These are phyloP conservation scores for Gossypium mustelinum DNA, from an alignment of 345 rosid species.

Conservation along the genomic window DNA sequence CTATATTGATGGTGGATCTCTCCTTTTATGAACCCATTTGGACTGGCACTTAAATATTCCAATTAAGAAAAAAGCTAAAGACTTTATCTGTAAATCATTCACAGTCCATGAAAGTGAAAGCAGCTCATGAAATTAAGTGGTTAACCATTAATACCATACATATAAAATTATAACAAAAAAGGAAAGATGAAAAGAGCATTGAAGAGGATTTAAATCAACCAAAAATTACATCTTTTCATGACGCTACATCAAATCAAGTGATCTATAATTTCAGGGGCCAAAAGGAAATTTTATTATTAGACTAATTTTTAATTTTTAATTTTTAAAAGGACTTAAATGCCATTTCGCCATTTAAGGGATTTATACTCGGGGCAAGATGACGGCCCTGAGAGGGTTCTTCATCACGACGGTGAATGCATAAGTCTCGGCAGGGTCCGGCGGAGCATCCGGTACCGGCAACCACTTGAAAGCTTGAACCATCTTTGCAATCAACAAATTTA, in stretches of 20 bases:
- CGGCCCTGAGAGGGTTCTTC: constrained; percentile 82
- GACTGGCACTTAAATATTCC: background rate
- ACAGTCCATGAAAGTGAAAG: background rate
- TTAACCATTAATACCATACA: background rate
- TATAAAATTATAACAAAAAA: background rate
- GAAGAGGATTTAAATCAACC: no score
- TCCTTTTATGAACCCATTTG: background rate
- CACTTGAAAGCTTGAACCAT: constrained; percentile 81
- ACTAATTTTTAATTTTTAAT: no score
- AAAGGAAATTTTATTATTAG: no score
- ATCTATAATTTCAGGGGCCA: no score
- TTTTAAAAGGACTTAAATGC: no score
- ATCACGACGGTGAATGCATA: constrained; percentile 89
- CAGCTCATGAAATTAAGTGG: background rate
- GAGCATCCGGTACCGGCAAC: constrained; percentile 51
- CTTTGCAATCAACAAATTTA: constrained; percentile 68
- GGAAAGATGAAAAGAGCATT: no score
- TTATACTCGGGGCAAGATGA: constrained; percentile 38
- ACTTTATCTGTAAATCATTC: background rate
- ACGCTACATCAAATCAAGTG: no score
- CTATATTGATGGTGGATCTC: background rate
- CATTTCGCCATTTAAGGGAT: no score
- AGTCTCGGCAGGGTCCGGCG: constrained; percentile 83
- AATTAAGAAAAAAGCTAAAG: background rate
- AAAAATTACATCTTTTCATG: no score